Base-by-base conservation (phyloP, 331 rosid genomes). In the Malus hybrid region DNA sequence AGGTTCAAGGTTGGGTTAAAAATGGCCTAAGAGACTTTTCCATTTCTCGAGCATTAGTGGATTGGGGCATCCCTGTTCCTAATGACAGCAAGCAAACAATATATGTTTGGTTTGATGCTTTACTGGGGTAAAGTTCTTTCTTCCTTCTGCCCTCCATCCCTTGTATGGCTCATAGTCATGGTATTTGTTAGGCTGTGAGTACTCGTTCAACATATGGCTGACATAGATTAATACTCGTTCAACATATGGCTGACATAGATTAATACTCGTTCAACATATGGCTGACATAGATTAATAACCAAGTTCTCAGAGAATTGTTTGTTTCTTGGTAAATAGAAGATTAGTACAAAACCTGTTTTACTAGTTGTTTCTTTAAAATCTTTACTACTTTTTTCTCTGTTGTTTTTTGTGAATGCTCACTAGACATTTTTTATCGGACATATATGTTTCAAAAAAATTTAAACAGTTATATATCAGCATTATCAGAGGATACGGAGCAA, bases 21-120 rank as follows among this genome's bases (percentile, higher is more conserved):
- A 79, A 88, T 80, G 97, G 99, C 80, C 83, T 94, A 69, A 85
- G 85, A 73, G 99, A 94, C 86, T 94, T 94, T 69, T 94, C 99
- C 75, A 89, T 94, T 81, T 94, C 99, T 48, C 91, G 99, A 78
- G 91, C 99, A 86, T 85, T 93, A 14, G 99, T 94, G 70, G 99
- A 92, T 71, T 94, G 97, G 99, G 97, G 99, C 74, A 92, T 94
- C 82, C 97, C 97, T 27, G 89, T 94, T 76, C 99, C 99, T n/a
- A 83, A 90, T 79, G 99, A 94, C 86, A 73, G 80, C 81, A 86
- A 80, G 78, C 99, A 94, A 79, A 94, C 97, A 34, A 87, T 94
- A 76, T 92, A 94, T 67, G 99, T 94, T 77, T 94, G 99, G 99
- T 94, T 94, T 85, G 99, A 94, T 85, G 99, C 99, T 81, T 82